These are phyloP conservation scores for Penicillium lagena DNA, from an alignment of 495 filamentous ascomycete species.

Conservation along the genomic window DNA sequence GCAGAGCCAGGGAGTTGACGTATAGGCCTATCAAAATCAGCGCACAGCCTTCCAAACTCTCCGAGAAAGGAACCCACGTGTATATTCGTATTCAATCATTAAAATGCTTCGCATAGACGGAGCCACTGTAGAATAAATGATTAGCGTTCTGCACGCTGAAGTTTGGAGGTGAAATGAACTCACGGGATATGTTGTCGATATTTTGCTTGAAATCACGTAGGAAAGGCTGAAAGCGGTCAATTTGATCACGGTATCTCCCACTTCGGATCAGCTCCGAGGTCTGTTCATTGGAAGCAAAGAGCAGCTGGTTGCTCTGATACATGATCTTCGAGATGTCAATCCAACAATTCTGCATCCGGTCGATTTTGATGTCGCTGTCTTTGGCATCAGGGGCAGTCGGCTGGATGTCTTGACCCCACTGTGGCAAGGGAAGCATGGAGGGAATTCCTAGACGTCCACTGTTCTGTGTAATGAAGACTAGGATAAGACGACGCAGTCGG, in stretches of 20 bases:
- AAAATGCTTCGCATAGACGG: conserved; percentile 76
- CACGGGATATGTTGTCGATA: conserved; percentile 58
- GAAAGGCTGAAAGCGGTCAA: conserved; percentile 76
- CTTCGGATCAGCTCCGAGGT: conserved; percentile 82
- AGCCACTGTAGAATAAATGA: conserved; percentile 45
- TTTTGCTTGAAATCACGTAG: conserved; percentile 67
- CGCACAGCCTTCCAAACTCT: background rate
- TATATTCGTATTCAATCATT: conserved; percentile 85
- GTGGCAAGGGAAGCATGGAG: conserved; percentile 72
- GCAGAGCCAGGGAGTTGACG: conserved; percentile 85
- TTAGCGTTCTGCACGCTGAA: too few species aligned
- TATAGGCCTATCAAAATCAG: conserved; percentile 51
- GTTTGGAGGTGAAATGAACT: conserved; percentile 6
- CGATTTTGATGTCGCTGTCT: conserved; percentile 26
- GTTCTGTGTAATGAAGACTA: conserved; percentile 86
- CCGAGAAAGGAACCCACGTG: conserved; percentile 41
- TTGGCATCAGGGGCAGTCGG: conserved; percentile 20
- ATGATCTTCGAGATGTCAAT: conserved; percentile 83
- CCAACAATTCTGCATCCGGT: conserved; percentile 81
- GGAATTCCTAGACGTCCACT: conserved; percentile 90
- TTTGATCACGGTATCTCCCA: conserved; percentile 69
- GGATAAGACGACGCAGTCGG: conserved; percentile 75
- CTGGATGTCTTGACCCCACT: conserved; percentile 47
- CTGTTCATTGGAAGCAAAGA: conserved; percentile 78
- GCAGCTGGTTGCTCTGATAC: conserved; percentile 73